These are phyloP conservation scores for Penicillium capsulatum DNA, from an alignment of 2,329 filamentous ascomycete species.

Conservation along the genomic window DNA sequence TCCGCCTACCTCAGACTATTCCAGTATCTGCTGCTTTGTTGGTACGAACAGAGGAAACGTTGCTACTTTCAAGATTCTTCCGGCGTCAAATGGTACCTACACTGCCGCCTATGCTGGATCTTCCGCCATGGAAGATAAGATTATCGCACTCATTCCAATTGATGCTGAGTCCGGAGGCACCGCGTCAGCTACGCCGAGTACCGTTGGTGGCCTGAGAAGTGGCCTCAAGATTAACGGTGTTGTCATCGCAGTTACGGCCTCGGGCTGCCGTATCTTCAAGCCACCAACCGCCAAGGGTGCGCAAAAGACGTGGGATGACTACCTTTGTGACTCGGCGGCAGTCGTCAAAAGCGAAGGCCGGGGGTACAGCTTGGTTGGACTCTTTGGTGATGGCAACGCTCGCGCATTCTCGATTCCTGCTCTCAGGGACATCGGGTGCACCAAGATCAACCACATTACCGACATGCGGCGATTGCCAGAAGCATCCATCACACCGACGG, in stretches of 20 bases:
- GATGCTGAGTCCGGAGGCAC: constrained; percentile 70
- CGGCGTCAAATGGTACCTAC: constrained; percentile 65
- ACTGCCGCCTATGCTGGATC: constrained; percentile 67
- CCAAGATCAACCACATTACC: constrained; percentile 60
- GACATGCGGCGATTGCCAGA: constrained; percentile 69
- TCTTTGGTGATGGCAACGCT: constrained; percentile 77
- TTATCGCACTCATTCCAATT: constrained; percentile 76
- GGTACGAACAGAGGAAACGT: constrained; percentile 82
- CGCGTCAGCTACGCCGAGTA: constrained; percentile 68
- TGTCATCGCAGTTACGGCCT: constrained; percentile 68
- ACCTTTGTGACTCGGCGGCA: constrained; percentile 73
- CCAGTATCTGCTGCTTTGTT: constrained; percentile 87
- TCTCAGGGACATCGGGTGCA: constrained; percentile 74
- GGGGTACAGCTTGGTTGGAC: constrained; percentile 72
- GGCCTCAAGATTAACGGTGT: constrained; percentile 75
- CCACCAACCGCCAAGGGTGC: constrained; percentile 84
- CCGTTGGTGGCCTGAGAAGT: constrained; percentile 71
- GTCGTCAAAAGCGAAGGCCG: constrained; percentile 71
- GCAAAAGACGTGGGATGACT: constrained; percentile 80
- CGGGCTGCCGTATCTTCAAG: constrained; percentile 80
- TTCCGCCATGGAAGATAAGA: constrained; percentile 59
- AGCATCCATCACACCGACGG: constrained; percentile 68
- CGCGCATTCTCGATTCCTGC: constrained; percentile 83
- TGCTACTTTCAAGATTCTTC: constrained; percentile 85
- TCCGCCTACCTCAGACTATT: constrained; percentile 58